Conservation (phyloP, 805 yeast genomes). For the Candida cerambycidarum region DNA sequence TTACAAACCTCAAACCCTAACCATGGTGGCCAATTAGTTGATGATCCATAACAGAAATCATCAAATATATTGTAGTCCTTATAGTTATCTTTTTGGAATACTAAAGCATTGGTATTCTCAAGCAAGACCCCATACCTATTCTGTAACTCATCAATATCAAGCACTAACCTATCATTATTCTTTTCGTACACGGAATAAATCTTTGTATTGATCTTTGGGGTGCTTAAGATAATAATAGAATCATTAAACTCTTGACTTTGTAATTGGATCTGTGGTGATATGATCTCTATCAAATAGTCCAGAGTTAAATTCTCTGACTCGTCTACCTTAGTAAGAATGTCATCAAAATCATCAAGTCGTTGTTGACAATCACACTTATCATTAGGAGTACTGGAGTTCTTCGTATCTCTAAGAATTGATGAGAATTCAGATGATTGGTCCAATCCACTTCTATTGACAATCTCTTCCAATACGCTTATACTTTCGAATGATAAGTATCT, state of each 20-base stretch:
- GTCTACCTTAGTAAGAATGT: constrained; percentile 24
- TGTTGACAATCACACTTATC: constrained; percentile 11
- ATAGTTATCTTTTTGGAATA: constrained; percentile 54
- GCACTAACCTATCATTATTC: constrained; percentile 27
- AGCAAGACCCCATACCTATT: constrained; percentile 69
- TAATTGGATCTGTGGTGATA: constrained; percentile 46
- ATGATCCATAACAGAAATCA: constrained; percentile 60
- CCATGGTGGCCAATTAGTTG: constrained; percentile 85
- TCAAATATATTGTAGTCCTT: constrained; percentile 21
- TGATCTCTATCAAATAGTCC: constrained; percentile 37
- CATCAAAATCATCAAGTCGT: constrained; percentile 32
- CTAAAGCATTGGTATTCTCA: constrained; percentile 69
- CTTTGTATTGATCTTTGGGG: constrained; percentile 70
- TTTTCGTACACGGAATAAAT: constrained; percentile 62
- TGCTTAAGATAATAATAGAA: constrained; percentile 64
- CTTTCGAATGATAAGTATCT: constrained; percentile 37
- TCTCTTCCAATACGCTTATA: constrained; percentile 31
- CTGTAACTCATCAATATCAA: constrained; percentile 47
- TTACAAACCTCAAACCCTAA: constrained; percentile 66
- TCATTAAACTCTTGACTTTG: constrained; percentile 42
- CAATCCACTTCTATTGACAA: constrained; percentile 22
- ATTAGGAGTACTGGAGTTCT: too few relatives aligned
- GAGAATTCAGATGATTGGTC: constrained; percentile 12
- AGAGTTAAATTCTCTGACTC: constrained; percentile 32
- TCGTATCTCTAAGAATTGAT: constrained; percentile 18